phyloP scores from a whole-genome alignment of 805 yeast genomes.

The Teunomyces panamensis region DNA sequence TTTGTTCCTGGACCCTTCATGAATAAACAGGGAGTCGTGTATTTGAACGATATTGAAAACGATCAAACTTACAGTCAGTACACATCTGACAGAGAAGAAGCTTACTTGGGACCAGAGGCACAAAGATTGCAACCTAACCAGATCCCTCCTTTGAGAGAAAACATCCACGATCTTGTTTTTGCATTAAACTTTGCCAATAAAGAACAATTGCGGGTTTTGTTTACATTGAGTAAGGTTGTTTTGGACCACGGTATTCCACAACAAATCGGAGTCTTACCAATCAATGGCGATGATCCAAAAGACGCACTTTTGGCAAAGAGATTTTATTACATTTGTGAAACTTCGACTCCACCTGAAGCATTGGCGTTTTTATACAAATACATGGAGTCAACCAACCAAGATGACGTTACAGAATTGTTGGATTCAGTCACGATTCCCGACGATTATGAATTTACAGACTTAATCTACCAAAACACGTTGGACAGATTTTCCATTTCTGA shows the following conservation, averaged over 20 bases:
- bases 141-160: conserved; percentile 68
- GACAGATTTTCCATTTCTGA: conserved; percentile 33
- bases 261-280: conserved; percentile 80
- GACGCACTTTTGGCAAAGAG: conserved; percentile 28
- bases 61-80: conserved; percentile 54
- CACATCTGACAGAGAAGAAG: conserved; percentile 39
- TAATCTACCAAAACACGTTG: conserved; percentile 20
- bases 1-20: conserved; percentile 14
- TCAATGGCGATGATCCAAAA: conserved; percentile 29
- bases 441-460: conserved; percentile 15
- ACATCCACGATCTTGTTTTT: conserved; percentile 72
- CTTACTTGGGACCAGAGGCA: conserved; percentile 34
- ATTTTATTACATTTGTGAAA: conserved; percentile 33
- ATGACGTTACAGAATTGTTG: conserved; percentile 23
- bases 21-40: conserved; percentile 48
- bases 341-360: conserved; percentile 30
- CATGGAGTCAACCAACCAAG: conserved; percentile 23
- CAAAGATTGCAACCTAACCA: conserved; percentile 45
- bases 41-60: conserved; percentile 71
- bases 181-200: conserved; percentile 58
- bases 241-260: conserved; percentile 66
- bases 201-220: conserved; percentile 48
- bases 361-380: conserved; percentile 39
- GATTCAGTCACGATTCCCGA: conserved; percentile 14
- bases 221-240: conserved; percentile 48